Percentiles rank a stretch among this genome's conserved stretches.
Evolutionary conservation across 1,284 basidiomycete genomes (phyloP).

Genomic region (Cryptococcus depauperatus): DNA sequence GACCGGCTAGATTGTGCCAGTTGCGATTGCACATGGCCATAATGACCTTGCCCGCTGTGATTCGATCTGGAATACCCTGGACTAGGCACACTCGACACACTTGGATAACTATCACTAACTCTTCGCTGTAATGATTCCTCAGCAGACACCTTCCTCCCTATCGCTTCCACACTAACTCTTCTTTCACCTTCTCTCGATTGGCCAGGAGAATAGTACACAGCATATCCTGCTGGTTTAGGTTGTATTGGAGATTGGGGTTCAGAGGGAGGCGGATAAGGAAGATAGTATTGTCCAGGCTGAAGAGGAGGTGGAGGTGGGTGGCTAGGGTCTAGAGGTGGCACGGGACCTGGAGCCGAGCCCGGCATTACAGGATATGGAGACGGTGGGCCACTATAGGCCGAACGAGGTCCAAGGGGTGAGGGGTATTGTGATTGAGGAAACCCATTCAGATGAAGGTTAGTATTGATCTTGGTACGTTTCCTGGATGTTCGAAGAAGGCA

Average conservation of each 20-base stretch:
- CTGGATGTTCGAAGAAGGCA: conserved; percentile 22
- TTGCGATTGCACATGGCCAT: too few species aligned
- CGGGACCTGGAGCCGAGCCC: conserved; percentile 9
- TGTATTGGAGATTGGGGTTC: neutral
- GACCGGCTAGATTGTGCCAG: too few species aligned
- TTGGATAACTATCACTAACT: neutral
- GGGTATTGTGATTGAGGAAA: neutral
- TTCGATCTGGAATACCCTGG: too few species aligned
- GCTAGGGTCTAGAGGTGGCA: conserved; percentile 4
- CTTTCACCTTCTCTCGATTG: neutral
- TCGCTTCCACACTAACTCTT: neutral
- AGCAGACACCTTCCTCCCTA: too few species aligned
- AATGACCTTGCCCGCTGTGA: too few species aligned
- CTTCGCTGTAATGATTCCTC: too few species aligned
- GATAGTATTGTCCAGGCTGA: conserved; percentile 11
- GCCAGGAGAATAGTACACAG: conserved; percentile 16
- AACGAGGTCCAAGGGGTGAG: neutral
- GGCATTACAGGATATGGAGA: conserved; percentile 9
- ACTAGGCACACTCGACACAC: too few species aligned
- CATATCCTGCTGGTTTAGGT: conserved; percentile 12
- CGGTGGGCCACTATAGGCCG: neutral
- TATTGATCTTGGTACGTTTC: conserved; percentile 18
- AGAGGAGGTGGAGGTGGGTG: conserved; percentile 14
- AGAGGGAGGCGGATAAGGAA: conserved; percentile 14
- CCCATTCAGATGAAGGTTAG: neutral